Percentiles rank a stretch among this genome's conserved stretches.
Conservation (phyloP, 306 rosid genomes). For the Pterocarpus santalinus region DNA sequence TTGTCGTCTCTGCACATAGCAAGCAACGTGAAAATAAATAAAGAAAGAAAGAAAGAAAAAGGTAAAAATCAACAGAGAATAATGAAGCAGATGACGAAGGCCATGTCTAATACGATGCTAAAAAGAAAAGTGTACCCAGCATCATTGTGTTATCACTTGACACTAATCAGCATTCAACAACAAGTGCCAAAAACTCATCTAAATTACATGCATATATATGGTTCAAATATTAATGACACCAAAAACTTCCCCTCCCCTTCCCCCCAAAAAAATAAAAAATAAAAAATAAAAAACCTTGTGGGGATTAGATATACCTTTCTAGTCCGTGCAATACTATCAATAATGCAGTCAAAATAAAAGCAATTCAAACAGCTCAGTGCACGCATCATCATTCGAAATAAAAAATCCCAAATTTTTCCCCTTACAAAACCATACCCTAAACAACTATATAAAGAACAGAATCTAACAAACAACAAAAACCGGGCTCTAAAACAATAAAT, state of each 20-base stretch:
- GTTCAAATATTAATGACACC: background rate
- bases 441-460: too few species aligned
- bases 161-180: too few species aligned
- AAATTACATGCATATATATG: background rate
- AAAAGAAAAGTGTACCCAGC: background rate
- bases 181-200: background rate
- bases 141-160: too few species aligned
- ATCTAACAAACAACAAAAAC: too few species aligned
- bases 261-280: background rate
- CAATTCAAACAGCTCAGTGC: too few species aligned
- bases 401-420: too few species aligned
- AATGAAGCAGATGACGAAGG: background rate
- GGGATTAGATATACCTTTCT: background rate
- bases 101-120: background rate
- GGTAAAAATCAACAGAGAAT: background rate
- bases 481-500: too few species aligned
- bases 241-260: too few species aligned
- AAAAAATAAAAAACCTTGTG: too few species aligned
- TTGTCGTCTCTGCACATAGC: background rate
- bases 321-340: constrained; percentile 42
- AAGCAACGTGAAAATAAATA: background rate
- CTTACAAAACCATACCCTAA: too few species aligned
- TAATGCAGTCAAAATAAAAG: background rate
- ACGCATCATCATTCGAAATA: too few species aligned
- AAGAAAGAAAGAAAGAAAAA: background rate